A percentile compares a stretch with the other conserved stretches of the same genome.
phyloP scores from a whole-genome alignment of 371 early-diverging fungal species.

The Nematocida displodere region DNA sequence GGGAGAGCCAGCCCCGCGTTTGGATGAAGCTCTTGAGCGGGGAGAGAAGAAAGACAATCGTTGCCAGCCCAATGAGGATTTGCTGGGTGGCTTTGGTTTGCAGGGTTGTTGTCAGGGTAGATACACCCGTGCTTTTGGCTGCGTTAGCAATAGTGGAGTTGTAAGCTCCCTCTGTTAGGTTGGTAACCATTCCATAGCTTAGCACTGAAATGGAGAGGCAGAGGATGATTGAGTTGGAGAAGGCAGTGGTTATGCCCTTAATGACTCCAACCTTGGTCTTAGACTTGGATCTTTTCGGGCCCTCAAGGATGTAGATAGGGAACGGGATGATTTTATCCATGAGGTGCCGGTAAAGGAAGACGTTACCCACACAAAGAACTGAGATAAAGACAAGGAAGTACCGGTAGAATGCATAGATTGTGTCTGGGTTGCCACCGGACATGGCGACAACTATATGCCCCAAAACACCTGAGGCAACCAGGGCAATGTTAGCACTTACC shows the following conservation, averaged over 20 bases:
- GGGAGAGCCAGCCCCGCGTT: conserved; percentile 57
- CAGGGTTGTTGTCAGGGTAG: conserved; percentile 50
- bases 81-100: conserved; percentile 56
- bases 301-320: conserved; percentile 56
- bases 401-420: conserved; percentile 36
- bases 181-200: conserved; percentile 60
- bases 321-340: conserved; percentile 57
- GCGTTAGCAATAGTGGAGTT: conserved; percentile 37
- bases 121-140: conserved; percentile 40
- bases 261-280: conserved; percentile 58
- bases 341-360: conserved; percentile 53
- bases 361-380: conserved; percentile 39
- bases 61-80: conserved; percentile 51
- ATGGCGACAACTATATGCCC: conserved; percentile 29
- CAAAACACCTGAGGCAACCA: conserved; percentile 55
- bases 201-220: conserved; percentile 62
- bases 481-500: conserved; percentile 60
- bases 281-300: conserved; percentile 47
- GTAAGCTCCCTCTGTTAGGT: conserved; percentile 61
- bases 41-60: conserved; percentile 61
- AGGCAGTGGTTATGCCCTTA: conserved; percentile 62
- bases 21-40: conserved; percentile 59
- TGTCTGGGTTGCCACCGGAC: conserved; percentile 8
- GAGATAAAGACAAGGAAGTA: conserved; percentile 53
- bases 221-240: conserved; percentile 58